Percentiles rank a stretch among this genome's conserved stretches.
Conservation (phyloP, 345 rosid species). For the Jatropha curcas region DNA sequence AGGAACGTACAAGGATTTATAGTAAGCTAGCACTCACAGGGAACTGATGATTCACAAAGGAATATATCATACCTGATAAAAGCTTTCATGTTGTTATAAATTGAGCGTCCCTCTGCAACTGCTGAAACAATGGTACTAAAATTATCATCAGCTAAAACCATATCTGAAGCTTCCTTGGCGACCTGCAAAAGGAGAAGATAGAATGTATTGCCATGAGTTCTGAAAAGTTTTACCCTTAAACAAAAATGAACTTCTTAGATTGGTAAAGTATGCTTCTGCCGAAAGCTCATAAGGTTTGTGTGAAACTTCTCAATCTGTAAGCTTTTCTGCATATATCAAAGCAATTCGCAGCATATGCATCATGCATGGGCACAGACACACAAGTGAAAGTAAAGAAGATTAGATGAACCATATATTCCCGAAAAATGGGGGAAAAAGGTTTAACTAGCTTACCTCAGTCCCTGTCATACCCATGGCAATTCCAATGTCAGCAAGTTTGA, state of each 20-base stretch:
- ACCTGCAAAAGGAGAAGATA: conserved; percentile 49
- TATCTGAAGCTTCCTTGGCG: conserved; percentile 96
- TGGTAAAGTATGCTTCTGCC: not conserved
- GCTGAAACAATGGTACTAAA: conserved; percentile 84
- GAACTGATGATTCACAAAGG: not conserved
- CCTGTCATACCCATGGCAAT: conserved; percentile 98
- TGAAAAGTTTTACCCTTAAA: not conserved
- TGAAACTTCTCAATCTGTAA: not conserved
- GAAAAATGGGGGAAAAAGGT: not conserved
- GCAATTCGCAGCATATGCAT: not conserved
- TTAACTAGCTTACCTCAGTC: conserved; percentile 62
- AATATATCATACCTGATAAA: conserved; percentile 59
- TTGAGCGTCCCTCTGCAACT: conserved; percentile 88
- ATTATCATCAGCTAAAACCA: conserved; percentile 94
- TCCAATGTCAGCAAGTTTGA: conserved; percentile 93
- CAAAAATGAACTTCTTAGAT: not conserved
- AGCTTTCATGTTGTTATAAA: conserved; percentile 92
- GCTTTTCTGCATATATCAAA: not conserved
- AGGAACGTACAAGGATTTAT: conserved; percentile 4
- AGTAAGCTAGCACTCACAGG: conserved; percentile 3
- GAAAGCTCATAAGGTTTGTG: not conserved
- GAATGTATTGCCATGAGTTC: not conserved
- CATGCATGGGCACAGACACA: not conserved
- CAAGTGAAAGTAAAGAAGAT: not conserved
- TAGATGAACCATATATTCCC: not conserved